Percentiles rank a stretch among this genome's conserved stretches.
Conservation (phyloP, 2,329 filamentous ascomycete genomes). For the Colletotrichum viniferum region DNA sequence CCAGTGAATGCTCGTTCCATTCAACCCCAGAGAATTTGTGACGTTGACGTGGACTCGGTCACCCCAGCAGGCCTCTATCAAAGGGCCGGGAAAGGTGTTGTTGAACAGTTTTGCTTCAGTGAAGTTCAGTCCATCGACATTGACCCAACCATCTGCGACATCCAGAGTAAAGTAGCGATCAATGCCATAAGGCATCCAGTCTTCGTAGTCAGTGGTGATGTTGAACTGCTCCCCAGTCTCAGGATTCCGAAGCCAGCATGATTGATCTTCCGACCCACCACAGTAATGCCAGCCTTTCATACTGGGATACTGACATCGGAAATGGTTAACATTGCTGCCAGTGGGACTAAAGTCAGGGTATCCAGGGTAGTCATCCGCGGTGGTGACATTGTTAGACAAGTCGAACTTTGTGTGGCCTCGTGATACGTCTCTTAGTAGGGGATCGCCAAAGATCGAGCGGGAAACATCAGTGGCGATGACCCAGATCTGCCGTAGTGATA, state of each 20-base stretch:
- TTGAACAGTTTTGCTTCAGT: slow-evolving; percentile 28
- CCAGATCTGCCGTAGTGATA: not conserved
- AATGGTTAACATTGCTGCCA: slow-evolving; percentile 13
- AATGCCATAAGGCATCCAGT: slow-evolving; percentile 23
- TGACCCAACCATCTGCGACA: slow-evolving; percentile 18
- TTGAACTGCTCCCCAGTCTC: slow-evolving; percentile 25
- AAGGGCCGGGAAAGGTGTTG: slow-evolving; percentile 28
- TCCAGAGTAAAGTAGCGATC: slow-evolving; percentile 26
- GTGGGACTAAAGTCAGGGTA: not conserved
- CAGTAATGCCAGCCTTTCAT: slow-evolving; percentile 29
- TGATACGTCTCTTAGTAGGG: not conserved
- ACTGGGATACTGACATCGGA: slow-evolving; percentile 28
- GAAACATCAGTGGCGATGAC: not conserved
- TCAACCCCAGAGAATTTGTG: slow-evolving; percentile 58
- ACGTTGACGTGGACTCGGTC: slow-evolving; percentile 54
- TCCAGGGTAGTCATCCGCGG: not conserved
- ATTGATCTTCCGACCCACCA: slow-evolving; percentile 26
- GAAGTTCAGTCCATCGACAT: slow-evolving; percentile 28
- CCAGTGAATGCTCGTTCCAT: slow-evolving; percentile 58
- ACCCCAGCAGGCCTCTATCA: slow-evolving; percentile 33
- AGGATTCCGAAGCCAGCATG: slow-evolving; percentile 29
- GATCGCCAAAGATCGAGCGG: not conserved
- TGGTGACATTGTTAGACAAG: not conserved
- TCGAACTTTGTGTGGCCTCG: not conserved
- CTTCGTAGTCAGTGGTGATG: slow-evolving; percentile 31